A percentile compares a stretch with the other conserved stretches of the same genome.
These are phyloP conservation scores for Aspergillus leporis DNA, from an alignment of 495 filamentous ascomycete genomes.

Conservation along the genomic window DNA sequence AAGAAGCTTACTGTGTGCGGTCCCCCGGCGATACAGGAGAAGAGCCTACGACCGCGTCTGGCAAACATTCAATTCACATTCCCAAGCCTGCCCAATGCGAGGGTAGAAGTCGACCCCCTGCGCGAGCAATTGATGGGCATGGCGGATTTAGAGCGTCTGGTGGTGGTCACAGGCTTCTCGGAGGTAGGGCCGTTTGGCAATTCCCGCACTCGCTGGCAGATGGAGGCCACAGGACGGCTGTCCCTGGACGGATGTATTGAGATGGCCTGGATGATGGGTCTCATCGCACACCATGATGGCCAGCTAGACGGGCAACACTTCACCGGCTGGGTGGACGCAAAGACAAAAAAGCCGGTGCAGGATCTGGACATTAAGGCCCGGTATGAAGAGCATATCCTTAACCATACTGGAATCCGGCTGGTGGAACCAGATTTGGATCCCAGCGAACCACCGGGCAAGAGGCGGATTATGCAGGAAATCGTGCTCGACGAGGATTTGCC, in stretches of 20 bases:
- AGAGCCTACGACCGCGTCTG: neutral
- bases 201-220: conserved; percentile 96
- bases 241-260: conserved; percentile 97
- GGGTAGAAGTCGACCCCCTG: neutral
- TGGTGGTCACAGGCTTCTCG: conserved; percentile 95
- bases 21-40: neutral
- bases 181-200: conserved; percentile 99
- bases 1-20: neutral
- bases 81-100: neutral
- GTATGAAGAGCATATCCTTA: conserved; percentile 94
- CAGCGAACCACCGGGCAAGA: conserved; percentile 96
- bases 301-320: conserved; percentile 95
- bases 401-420: conserved; percentile 95
- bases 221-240: conserved; percentile 96
- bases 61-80: neutral
- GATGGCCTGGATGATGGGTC: conserved; percentile 99
- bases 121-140: neutral
- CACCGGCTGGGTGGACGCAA: conserved; percentile 95
- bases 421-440: conserved; percentile 94
- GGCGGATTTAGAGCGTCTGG: conserved; percentile 24
- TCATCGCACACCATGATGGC: conserved; percentile 97
- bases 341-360: conserved; percentile 91
- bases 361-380: conserved; percentile 97
- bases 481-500: conserved; percentile 95
- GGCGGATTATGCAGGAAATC: conserved; percentile 95